Percentiles rank a stretch among this genome's conserved stretches.
Evolutionary conservation across 2,329 filamentous ascomycete species (phyloP).

Genomic region (Penicillium nordicum): DNA sequence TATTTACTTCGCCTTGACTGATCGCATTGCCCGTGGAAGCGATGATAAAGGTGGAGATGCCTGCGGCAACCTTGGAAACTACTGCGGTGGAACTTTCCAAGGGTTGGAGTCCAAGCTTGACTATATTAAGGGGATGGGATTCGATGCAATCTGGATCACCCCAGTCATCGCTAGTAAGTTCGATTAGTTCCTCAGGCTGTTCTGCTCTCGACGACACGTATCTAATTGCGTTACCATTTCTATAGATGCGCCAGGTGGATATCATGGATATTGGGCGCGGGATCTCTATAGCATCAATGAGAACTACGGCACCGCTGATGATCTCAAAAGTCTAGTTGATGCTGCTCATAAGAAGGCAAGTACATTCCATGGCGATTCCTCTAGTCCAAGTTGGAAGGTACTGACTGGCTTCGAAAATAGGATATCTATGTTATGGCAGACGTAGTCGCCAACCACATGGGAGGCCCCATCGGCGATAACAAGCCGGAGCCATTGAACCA

Average conservation of each 20-base stretch:
- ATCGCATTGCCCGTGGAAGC: background rate
- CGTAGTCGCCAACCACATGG: background rate
- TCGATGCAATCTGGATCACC: background rate
- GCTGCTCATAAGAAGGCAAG: background rate
- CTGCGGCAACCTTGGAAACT: background rate
- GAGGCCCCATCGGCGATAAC: background rate
- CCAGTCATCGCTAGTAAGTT: conserved; percentile 1
- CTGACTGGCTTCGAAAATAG: background rate
- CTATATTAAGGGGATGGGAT: background rate
- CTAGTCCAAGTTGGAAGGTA: background rate
- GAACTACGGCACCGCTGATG: background rate
- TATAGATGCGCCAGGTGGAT: background rate
- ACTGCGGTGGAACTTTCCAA: background rate
- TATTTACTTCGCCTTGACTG: background rate
- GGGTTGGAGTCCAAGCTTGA: background rate
- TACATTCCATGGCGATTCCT: background rate
- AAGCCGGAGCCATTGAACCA: background rate
- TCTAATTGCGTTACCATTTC: background rate
- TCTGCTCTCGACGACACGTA: background rate
- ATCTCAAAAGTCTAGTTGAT: background rate
- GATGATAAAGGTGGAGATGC: background rate
- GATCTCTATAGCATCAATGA: background rate
- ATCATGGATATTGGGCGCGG: background rate
- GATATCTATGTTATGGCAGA: background rate
- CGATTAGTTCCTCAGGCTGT: background rate